phyloP scores from a whole-genome alignment of 2,329 filamentous ascomycete species.

The Apiospora phragmitis region DNA sequence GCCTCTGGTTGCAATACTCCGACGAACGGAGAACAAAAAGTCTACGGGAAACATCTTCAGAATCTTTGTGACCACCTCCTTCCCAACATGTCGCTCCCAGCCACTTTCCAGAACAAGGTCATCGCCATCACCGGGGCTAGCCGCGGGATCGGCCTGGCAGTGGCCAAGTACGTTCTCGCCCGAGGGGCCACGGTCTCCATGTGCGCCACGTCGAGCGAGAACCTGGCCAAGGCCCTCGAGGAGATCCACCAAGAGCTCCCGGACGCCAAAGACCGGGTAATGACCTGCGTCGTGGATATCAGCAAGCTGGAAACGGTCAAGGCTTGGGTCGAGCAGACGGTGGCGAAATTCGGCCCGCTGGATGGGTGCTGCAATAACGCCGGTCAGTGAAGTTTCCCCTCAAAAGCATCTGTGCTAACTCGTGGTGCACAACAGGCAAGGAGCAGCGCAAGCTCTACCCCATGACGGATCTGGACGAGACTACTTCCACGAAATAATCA shows the following conservation, averaged over 20 bases:
- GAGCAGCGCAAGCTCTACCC: background rate
- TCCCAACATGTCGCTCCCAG: background rate
- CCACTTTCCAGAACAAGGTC: background rate
- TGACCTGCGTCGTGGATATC: background rate
- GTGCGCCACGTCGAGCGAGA: background rate
- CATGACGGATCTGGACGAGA: background rate
- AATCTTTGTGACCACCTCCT: too few species aligned
- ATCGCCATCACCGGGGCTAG: constrained; percentile 5
- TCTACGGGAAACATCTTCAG: too few species aligned
- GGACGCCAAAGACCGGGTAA: background rate
- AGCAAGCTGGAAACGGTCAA: background rate
- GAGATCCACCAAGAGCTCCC: background rate
- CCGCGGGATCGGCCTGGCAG: background rate
- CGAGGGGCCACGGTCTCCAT: background rate
- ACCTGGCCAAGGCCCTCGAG: background rate
- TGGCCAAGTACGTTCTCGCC: background rate
- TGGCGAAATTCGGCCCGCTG: background rate
- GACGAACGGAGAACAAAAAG: too few species aligned
- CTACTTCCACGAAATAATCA: background rate
- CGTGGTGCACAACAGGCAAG: background rate
- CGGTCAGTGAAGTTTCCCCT: background rate
- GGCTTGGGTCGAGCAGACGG: background rate
- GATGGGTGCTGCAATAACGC: background rate
- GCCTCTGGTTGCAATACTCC: too few species aligned
- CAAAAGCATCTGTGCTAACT: too few species aligned